phyloP scores from a whole-genome alignment of 192 early-diverging fungal species.

The Backusella mclennaniae region DNA sequence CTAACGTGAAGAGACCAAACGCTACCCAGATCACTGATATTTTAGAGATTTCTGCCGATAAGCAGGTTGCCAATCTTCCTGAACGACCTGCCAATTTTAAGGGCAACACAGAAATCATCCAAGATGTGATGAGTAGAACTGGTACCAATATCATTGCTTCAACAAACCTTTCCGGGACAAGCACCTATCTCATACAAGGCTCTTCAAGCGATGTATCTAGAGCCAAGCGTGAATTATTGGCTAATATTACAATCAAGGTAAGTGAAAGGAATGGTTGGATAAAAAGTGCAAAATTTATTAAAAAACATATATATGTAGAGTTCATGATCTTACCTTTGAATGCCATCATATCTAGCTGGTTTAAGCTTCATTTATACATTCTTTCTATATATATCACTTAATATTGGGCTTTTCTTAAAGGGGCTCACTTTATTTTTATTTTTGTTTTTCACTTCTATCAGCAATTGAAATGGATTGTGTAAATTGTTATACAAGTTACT shows the following conservation, averaged over 20 bases:
- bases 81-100: slow-evolving; percentile 39
- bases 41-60: slow-evolving; percentile 48
- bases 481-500: not conserved
- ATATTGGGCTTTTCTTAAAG: not conserved
- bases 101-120: slow-evolving; percentile 53
- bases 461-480: no score
- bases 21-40: slow-evolving; percentile 56
- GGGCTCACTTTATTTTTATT: not conserved
- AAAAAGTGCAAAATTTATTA: not conserved
- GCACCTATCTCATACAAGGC: slow-evolving; percentile 85
- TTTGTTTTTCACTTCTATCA: no score
- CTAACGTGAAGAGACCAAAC: slow-evolving; percentile 31
- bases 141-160: slow-evolving; percentile 83
- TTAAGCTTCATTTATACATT: no score
- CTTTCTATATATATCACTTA: no score
- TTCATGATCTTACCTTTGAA: not conserved
- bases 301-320: not conserved
- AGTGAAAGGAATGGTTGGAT: not conserved
- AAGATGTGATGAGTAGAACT: slow-evolving; percentile 59
- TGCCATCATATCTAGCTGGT: not conserved
- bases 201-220: slow-evolving; percentile 69
- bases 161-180: slow-evolving; percentile 65
- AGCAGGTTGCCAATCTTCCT: slow-evolving; percentile 41
- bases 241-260: slow-evolving; percentile 68
- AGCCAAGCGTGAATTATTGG: slow-evolving; percentile 76